phyloP scores from a whole-genome alignment of 1,284 basidiomycete genomes.

The Takashimella tepidaria region DNA sequence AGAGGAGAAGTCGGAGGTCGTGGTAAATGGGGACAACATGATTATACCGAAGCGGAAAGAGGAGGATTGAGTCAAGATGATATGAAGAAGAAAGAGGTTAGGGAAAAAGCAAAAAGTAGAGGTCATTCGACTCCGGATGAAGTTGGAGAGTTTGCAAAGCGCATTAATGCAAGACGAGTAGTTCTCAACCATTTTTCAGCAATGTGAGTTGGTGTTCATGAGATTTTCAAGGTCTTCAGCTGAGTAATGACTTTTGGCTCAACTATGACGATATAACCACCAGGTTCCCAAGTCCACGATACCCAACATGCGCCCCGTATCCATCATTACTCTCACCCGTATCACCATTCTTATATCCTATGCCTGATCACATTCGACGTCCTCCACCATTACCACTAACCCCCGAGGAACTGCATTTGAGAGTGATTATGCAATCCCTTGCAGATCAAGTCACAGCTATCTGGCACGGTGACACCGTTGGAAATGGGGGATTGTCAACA shows the following conservation, averaged over 20 bases:
- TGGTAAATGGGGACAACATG: conserved; percentile 16
- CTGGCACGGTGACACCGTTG: conserved; percentile 25
- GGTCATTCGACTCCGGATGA: conserved; percentile 80
- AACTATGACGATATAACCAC: conserved; percentile 1
- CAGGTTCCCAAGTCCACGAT: conserved; percentile 31
- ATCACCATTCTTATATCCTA: conserved; percentile 41
- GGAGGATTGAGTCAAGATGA: conserved; percentile 20
- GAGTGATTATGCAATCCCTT: conserved; percentile 47
- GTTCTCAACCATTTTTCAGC: conserved; percentile 78
- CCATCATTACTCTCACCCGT: conserved; percentile 51
- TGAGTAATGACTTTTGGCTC: background rate
- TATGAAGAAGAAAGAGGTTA: conserved; percentile 50
- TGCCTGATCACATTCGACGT: conserved; percentile 2
- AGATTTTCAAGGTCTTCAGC: conserved; percentile 1
- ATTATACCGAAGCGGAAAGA: conserved; percentile 49
- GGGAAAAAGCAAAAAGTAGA: conserved; percentile 56
- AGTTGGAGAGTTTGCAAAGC: conserved; percentile 72
- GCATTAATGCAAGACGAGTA: conserved; percentile 60
- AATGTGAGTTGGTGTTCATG: conserved; percentile 52
- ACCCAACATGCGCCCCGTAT: conserved; percentile 26
- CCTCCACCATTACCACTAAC: conserved; percentile 26
- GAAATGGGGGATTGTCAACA: conserved; percentile 24
- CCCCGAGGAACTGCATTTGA: conserved; percentile 44
- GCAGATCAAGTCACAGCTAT: conserved; percentile 43
- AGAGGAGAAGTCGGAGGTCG: conserved; percentile 11